Conservation (phyloP, 768 basidiomycete species). For the Leccinum incarnatum region DNA sequence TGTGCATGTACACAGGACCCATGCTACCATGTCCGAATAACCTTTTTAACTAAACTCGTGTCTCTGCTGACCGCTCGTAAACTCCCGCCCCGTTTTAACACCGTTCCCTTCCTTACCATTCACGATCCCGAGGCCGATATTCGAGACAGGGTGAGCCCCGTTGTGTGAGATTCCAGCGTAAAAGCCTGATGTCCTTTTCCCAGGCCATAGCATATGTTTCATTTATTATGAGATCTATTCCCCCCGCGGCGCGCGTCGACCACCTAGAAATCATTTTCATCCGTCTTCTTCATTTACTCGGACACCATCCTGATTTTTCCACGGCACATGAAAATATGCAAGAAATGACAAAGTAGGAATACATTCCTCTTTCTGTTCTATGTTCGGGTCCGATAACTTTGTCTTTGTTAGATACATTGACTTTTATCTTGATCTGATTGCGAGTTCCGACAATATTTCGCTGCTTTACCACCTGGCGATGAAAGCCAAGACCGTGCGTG, state of each 20-base stretch:
- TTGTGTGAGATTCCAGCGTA: background rate
- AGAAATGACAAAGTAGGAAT: constrained; percentile 75
- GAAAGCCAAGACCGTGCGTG: constrained; percentile 85
- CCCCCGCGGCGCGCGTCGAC: constrained; percentile 55
- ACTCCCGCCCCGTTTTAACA: constrained; percentile 70
- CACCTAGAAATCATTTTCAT: constrained; percentile 81
- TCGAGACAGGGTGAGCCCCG: constrained; percentile 51
- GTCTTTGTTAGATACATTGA: constrained; percentile 68
- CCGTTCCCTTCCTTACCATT: constrained; percentile 84
- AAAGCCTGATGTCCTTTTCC: constrained; percentile 6
- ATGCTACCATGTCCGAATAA: constrained; percentile 79
- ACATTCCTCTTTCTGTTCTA: background rate
- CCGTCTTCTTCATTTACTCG: constrained; percentile 81
- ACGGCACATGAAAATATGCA: constrained; percentile 63
- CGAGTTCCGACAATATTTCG: constrained; percentile 76
- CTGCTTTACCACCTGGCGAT: constrained; percentile 79
- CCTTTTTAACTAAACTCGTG: constrained; percentile 74
- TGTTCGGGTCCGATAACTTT: background rate
- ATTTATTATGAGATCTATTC: constrained; percentile 45
- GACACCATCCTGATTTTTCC: constrained; percentile 93
- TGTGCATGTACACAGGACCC: constrained; percentile 57
- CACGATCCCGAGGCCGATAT: constrained; percentile 90
- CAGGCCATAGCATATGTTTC: constrained; percentile 59
- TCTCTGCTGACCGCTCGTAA: constrained; percentile 60
- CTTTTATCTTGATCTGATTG: constrained; percentile 80